phyloP scores from a whole-genome alignment of 2,329 filamentous ascomycete genomes.

The Pochonia chlamydosporia region DNA sequence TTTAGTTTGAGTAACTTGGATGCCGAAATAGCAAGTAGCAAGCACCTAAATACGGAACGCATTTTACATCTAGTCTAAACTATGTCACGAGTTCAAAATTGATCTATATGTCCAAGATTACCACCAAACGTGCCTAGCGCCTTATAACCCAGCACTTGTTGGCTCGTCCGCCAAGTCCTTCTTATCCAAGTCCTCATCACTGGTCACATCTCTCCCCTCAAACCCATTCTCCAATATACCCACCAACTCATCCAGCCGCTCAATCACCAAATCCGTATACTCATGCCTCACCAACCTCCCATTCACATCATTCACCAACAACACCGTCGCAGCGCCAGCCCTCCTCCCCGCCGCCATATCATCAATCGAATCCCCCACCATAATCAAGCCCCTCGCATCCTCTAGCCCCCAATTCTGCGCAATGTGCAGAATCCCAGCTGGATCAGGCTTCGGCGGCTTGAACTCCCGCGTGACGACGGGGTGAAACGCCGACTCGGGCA shows the following conservation, averaged over 20 bases:
- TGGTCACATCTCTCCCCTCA: slow-evolving; percentile 37
- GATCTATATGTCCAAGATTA: too few species aligned
- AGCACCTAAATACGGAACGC: too few species aligned
- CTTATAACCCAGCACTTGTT: slow-evolving; percentile 6
- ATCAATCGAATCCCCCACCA: slow-evolving; percentile 78
- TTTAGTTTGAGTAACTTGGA: not conserved
- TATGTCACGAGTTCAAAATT: too few species aligned
- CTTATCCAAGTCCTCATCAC: not conserved
- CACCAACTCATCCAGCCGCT: slow-evolving; percentile 69
- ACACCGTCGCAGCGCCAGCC: slow-evolving; percentile 85
- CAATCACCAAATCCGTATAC: slow-evolving; percentile 71
- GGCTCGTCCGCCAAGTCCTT: not conserved
- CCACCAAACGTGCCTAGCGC: too few species aligned
- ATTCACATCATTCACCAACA: slow-evolving; percentile 83
- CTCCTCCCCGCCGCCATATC: slow-evolving; percentile 83
- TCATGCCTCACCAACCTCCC: slow-evolving; percentile 60
- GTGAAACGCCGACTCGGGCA: slow-evolving; percentile 60
- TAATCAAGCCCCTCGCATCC: slow-evolving; percentile 46
- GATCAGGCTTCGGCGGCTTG: slow-evolving; percentile 77
- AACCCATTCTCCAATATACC: slow-evolving; percentile 71
- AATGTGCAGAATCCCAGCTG: slow-evolving; percentile 83
- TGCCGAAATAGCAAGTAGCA: not conserved
- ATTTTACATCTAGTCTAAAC: too few species aligned
- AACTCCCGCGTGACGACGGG: slow-evolving; percentile 85
- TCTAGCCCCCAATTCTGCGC: slow-evolving; percentile 66